Conservation (phyloP, 306 rosid genomes). For the Malus fusca region DNA sequence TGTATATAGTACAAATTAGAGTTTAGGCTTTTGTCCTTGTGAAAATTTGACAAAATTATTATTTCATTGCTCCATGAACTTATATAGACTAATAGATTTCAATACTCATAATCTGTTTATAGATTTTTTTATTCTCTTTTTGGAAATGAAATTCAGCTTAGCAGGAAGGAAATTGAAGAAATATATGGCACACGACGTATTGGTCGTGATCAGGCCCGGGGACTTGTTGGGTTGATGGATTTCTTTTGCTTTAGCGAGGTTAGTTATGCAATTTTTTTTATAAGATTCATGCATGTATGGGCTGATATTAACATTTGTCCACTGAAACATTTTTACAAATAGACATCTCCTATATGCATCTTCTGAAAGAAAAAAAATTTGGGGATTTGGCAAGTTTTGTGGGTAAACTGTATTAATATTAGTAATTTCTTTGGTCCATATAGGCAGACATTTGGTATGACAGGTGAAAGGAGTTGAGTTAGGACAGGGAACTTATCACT, state of each 20-base stretch:
- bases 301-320: background rate
- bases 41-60: background rate
- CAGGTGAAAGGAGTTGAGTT: background rate
- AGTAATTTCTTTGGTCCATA: background rate
- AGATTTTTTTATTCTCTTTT: background rate
- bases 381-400: background rate
- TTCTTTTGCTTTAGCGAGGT: conserved; percentile 98
- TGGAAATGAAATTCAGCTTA: conserved; percentile 45
- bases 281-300: background rate
- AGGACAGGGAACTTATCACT: background rate
- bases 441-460: background rate
- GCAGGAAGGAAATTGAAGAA: conserved; percentile 46
- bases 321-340: background rate
- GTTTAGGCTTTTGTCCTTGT: background rate
- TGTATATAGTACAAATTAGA: background rate
- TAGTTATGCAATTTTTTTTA: conserved; percentile 15
- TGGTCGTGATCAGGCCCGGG: conserved; percentile 87
- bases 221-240: conserved; percentile 93
- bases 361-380: background rate
- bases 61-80: background rate
- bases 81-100: background rate
- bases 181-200: conserved; percentile 79
- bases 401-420: background rate
- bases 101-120: background rate
- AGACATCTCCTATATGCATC: background rate